phyloP scores from a whole-genome alignment of 2,329 filamentous ascomycete species.

The Fusarium luffae region DNA sequence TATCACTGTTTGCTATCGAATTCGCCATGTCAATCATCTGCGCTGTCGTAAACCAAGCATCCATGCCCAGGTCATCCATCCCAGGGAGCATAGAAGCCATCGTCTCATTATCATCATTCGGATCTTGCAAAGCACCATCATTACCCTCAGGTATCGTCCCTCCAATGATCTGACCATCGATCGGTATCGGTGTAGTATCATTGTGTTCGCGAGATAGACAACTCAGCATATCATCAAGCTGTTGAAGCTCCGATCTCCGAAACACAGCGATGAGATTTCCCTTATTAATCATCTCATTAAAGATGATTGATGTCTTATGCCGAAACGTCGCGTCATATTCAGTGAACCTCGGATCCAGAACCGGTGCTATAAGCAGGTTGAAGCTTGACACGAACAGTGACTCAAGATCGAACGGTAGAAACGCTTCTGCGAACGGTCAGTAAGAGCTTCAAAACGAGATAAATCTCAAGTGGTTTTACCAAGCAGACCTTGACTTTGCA shows the following conservation, averaged over 20 bases:
- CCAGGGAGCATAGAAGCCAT: conserved; percentile 30
- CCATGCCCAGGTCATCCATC: conserved; percentile 43
- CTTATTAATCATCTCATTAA: conserved; percentile 59
- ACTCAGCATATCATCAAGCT: conserved; percentile 55
- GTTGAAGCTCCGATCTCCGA: conserved; percentile 57
- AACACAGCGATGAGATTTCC: conserved; percentile 60
- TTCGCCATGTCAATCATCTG: conserved; percentile 61
- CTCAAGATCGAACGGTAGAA: conserved; percentile 61
- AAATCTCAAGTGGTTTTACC: conserved; percentile 49
- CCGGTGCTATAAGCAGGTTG: conserved; percentile 53
- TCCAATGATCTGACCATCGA: conserved; percentile 33
- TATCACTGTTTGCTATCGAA: conserved; percentile 57
- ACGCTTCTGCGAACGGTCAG: conserved; percentile 52
- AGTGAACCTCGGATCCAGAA: conserved; percentile 50
- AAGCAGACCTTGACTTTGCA: conserved; percentile 59
- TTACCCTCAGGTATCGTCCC: not conserved
- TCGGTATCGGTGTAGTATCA: not conserved
- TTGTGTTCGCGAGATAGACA: conserved; percentile 38
- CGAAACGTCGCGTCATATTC: conserved; percentile 53
- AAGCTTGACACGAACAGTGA: conserved; percentile 57
- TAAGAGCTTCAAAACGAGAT: not conserved
- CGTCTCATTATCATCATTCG: conserved; percentile 23
- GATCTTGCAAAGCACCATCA: not conserved
- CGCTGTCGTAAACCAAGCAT: conserved; percentile 55
- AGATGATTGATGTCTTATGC: conserved; percentile 55